A percentile compares a stretch with the other conserved stretches of the same genome.
Conservation (phyloP, 176 grass and related monocot species). For the Canna indica region DNA sequence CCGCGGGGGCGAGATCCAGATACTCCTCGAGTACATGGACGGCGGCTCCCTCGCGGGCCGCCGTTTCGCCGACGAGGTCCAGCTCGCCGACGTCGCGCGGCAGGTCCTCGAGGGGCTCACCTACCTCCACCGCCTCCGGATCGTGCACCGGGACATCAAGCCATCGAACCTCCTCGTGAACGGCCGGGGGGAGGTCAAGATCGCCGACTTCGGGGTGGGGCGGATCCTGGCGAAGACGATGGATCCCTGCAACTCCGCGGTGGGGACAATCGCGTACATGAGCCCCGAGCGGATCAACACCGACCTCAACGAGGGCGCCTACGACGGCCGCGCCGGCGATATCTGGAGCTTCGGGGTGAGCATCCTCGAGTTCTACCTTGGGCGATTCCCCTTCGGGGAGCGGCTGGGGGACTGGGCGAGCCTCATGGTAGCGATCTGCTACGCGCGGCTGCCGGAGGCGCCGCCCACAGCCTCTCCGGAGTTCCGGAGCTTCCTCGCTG, state of each 20-base stretch:
- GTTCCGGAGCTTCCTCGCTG: constrained; percentile 20
- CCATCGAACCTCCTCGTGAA: constrained; percentile 86
- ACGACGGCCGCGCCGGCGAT: constrained; percentile 7
- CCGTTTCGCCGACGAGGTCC: constrained; percentile 43
- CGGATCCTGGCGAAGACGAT: constrained; percentile 85
- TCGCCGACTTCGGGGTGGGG: constrained; percentile 83
- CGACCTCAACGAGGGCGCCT: constrained; percentile 5
- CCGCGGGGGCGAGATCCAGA: constrained; percentile 77
- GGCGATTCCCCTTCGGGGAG: constrained; percentile 5
- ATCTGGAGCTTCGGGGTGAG: constrained; percentile 18
- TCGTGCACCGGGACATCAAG: constrained; percentile 97
- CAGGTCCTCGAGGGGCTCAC: constrained; percentile 69
- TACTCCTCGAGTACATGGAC: constrained; percentile 95
- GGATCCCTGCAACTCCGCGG: constrained; percentile 88
- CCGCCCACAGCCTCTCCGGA: constrained; percentile 20
- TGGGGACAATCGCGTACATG: constrained; percentile 28
- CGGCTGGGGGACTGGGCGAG: background rate
- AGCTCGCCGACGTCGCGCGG: constrained; percentile 72
- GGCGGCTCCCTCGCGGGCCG: constrained; percentile 56
- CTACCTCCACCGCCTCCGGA: constrained; percentile 79
- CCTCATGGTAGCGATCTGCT: constrained; percentile 21
- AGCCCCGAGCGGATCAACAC: constrained; percentile 13
- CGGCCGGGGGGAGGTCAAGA: constrained; percentile 50
- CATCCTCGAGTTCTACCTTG: constrained; percentile 12
- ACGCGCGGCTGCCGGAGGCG: constrained; percentile 12